Evolutionary conservation across 257 asterid genomes (phyloP).

Genomic region (Orobanche coerulescens): DNA sequence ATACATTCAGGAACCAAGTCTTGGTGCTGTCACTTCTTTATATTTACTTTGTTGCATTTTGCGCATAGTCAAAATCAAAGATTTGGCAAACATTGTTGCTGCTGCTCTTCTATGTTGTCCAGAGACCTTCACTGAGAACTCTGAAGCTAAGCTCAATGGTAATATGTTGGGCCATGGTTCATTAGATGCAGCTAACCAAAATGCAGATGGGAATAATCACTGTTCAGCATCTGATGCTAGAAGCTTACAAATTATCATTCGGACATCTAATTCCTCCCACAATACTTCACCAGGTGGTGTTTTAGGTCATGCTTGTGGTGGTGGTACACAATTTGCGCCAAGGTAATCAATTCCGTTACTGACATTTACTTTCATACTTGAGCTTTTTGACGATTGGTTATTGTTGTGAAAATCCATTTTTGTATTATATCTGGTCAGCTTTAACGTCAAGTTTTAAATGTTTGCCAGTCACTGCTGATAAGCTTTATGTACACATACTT

Average conservation of each 20-base stretch:
- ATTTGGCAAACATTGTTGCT: constrained; percentile 84
- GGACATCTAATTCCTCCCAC: constrained; percentile 40
- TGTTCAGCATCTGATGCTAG: constrained; percentile 27
- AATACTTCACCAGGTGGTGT: constrained; percentile 30
- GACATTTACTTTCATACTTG: background rate
- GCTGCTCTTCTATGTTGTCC: constrained; percentile 73
- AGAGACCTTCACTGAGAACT: constrained; percentile 36
- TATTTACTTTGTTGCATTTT: constrained; percentile 94
- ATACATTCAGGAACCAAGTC: constrained; percentile 57
- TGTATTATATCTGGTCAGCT: background rate
- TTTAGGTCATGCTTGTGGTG: constrained; percentile 29
- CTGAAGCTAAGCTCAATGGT: constrained; percentile 64
- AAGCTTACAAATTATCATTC: constrained; percentile 32
- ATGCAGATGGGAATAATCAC: constrained; percentile 24
- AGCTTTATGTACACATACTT: background rate
- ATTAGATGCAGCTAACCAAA: constrained; percentile 30
- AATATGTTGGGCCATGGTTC: constrained; percentile 31
- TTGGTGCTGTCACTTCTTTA: constrained; percentile 68
- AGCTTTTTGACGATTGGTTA: background rate
- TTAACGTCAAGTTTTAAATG: constrained; percentile 12
- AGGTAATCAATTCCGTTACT: constrained; percentile 42
- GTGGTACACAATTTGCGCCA: constrained; percentile 34
- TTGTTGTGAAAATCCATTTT: background rate
- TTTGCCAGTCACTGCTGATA: background rate
- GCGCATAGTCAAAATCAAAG: constrained; percentile 95